Evolutionary conservation across 2,329 filamentous ascomycete genomes (phyloP).

Genomic region (Epichloe coenophiala): DNA sequence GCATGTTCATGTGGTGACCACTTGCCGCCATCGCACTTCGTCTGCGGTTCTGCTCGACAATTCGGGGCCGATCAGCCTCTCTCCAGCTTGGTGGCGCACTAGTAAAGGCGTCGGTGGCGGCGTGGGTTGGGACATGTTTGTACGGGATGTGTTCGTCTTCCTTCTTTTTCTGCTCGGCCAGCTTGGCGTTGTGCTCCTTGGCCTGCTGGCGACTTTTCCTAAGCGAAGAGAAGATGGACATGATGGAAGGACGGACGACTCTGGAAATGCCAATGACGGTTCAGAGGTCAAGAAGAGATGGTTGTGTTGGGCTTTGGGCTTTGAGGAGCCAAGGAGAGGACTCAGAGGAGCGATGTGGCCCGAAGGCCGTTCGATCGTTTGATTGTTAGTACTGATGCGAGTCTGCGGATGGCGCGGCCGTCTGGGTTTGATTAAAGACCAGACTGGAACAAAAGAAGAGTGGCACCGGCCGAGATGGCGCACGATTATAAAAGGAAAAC

Average conservation of each 20-base stretch:
- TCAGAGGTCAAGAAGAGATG: neutral
- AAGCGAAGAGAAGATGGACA: conserved; percentile 46
- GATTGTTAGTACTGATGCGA: no score
- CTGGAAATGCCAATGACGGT: neutral
- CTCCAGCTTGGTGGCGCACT: conserved; percentile 40
- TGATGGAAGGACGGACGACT: conserved; percentile 15
- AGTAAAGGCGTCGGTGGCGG: conserved; percentile 42
- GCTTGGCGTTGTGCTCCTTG: conserved; percentile 38
- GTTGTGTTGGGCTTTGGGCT: neutral
- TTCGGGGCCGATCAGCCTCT: conserved; percentile 29
- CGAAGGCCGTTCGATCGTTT: no score
- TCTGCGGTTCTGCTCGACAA: conserved; percentile 36
- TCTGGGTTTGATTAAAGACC: no score
- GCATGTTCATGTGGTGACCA: conserved; percentile 24
- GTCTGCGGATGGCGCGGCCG: no score
- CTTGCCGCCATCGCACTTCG: conserved; percentile 34
- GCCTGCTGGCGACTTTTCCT: conserved; percentile 38
- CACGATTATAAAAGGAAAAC: conserved; percentile 1
- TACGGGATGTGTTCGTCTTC: conserved; percentile 31
- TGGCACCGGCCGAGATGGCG: conserved; percentile 1
- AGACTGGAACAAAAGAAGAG: neutral
- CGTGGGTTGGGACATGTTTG: conserved; percentile 48
- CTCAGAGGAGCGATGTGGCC: no score
- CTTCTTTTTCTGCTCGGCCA: conserved; percentile 31
- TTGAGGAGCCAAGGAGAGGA: no score